A percentile compares a stretch with the other conserved stretches of the same genome.
phyloP scores from a whole-genome alignment of 139 green algal genomes.

The Volvox reticuliferus region DNA sequence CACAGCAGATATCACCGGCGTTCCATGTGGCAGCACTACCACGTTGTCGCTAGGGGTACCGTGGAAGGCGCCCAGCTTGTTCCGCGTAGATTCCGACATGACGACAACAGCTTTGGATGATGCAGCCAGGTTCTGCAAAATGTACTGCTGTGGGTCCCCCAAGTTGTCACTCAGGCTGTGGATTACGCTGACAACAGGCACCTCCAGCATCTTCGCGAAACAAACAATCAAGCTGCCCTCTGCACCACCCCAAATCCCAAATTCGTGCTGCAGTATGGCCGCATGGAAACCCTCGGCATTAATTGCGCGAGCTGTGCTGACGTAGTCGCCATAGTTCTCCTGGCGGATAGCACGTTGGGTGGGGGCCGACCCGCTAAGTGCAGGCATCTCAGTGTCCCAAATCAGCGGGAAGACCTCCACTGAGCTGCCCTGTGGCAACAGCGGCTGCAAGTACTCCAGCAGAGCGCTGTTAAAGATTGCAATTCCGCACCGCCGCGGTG shows the following conservation, averaged over 20 bases:
- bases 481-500: neutral
- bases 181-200: conserved; percentile 2
- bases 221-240: neutral
- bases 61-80: conserved; percentile 15
- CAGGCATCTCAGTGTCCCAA: neutral
- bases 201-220: neutral
- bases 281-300: neutral
- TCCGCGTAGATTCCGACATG: neutral
- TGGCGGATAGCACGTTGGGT: neutral
- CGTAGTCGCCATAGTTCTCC: neutral
- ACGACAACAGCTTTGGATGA: neutral
- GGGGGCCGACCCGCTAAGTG: neutral
- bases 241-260: conserved; percentile 12
- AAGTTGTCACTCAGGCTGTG: neutral
- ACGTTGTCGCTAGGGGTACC: neutral
- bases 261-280: conserved; percentile 22
- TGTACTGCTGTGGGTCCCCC: neutral
- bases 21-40: neutral
- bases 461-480: neutral
- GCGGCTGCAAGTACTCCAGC: neutral
- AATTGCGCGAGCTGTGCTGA: neutral
- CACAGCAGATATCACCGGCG: neutral
- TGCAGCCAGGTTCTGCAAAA: neutral
- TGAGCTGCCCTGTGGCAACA: neutral
- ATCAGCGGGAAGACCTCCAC: neutral